These are phyloP conservation scores for Hamigera avellanea DNA, from an alignment of 495 filamentous ascomycete genomes.

Conservation along the genomic window DNA sequence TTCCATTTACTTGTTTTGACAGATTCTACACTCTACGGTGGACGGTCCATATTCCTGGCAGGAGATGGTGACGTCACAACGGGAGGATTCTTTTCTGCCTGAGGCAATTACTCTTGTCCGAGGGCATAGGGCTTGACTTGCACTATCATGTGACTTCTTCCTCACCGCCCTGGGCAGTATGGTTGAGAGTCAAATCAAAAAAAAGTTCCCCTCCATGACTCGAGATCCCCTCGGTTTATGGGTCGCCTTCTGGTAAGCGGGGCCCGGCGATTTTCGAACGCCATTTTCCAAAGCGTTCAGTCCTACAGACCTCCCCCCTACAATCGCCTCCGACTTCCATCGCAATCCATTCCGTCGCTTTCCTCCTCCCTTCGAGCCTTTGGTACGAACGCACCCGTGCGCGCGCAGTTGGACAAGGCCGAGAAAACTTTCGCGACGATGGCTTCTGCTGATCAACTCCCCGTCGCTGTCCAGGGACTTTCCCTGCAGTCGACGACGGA, in stretches of 20 bases:
- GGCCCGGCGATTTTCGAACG: constrained; percentile 29
- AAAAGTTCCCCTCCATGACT: constrained; percentile 14
- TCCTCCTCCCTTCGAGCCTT: constrained; percentile 4
- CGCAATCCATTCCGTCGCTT: constrained; percentile 2
- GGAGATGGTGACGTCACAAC: too few relatives aligned
- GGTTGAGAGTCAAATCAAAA: constrained; percentile 24
- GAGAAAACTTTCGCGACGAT: constrained; percentile 11
- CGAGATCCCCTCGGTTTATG: constrained; percentile 26
- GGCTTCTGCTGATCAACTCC: constrained; percentile 21
- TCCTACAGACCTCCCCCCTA: constrained; percentile 6
- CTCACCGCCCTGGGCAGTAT: constrained; percentile 21
- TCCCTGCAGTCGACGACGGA: constrained; percentile 28
- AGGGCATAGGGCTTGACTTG: constrained; percentile 8
- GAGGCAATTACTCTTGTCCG: too few relatives aligned
- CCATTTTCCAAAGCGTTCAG: constrained; percentile 11
- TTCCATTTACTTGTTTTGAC: too few relatives aligned
- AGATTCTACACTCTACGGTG: too few relatives aligned
- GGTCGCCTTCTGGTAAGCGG: constrained; percentile 32
- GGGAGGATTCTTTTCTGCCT: too few relatives aligned
- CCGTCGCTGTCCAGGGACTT: constrained; percentile 26
- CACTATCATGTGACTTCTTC: constrained; percentile 5
- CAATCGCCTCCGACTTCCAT: constrained; percentile 4
- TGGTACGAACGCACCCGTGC: constrained; percentile 3
- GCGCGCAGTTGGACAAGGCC: background rate
- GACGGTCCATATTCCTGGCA: too few relatives aligned